These are phyloP conservation scores for Taxawa tesnikishii DNA, from an alignment of 2,329 filamentous ascomycete species.

Conservation along the genomic window DNA sequence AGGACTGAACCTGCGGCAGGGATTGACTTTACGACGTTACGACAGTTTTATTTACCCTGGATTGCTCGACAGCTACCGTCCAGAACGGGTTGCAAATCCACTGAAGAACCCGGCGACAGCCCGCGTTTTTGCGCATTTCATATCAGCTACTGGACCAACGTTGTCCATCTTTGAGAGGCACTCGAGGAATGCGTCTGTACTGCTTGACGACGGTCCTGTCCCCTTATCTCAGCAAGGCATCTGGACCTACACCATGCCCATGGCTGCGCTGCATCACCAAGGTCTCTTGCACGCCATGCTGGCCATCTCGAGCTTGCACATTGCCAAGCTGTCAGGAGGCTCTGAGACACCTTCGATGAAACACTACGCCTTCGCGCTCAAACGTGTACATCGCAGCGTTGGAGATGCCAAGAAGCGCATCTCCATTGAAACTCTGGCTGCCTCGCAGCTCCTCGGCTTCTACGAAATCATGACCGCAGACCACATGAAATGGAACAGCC, in stretches of 20 bases:
- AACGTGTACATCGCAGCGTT: conserved; percentile 65
- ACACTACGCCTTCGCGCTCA: conserved; percentile 80
- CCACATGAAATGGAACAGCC: conserved; percentile 90
- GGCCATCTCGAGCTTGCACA: conserved; percentile 74
- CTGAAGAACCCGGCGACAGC: conserved; percentile 70
- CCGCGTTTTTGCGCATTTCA: conserved; percentile 80
- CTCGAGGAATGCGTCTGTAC: conserved; percentile 56
- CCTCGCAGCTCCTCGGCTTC: conserved; percentile 73
- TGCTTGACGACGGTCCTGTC: conserved; percentile 50
- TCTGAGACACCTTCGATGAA: conserved; percentile 73
- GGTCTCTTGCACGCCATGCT: conserved; percentile 83
- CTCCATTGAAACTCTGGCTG: conserved; percentile 73
- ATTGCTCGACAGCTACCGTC: conserved; percentile 31
- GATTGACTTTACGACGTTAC: conserved; percentile 24
- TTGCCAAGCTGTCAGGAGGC: conserved; percentile 65
- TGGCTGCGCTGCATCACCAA: conserved; percentile 73
- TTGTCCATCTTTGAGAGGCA: conserved; percentile 82
- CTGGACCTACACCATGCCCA: conserved; percentile 68
- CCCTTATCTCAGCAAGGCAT: conserved; percentile 48
- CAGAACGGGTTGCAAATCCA: conserved; percentile 44
- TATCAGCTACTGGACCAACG: conserved; percentile 74
- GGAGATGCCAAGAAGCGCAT: conserved; percentile 55
- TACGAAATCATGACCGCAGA: conserved; percentile 94
- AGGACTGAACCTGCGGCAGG: conserved; percentile 18
- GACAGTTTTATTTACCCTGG: conserved; percentile 35